A percentile compares a stretch with the other conserved stretches of the same genome.
Evolutionary conservation across 2,329 filamentous ascomycete species (phyloP).

Genomic region (Cyphellophora europaea): DNA sequence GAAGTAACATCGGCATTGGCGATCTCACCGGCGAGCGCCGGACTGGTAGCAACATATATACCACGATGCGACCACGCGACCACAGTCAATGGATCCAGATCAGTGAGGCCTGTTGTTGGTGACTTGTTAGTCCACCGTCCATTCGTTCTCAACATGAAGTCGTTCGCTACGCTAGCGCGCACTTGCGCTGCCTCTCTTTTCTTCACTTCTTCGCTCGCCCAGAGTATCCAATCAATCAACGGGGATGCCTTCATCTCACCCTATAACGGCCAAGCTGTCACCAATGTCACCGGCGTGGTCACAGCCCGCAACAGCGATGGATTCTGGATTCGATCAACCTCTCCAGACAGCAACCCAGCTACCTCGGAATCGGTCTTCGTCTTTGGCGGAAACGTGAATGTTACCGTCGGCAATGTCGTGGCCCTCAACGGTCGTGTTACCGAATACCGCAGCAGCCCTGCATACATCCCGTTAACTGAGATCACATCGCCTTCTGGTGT

Average conservation of each 20-base stretch:
- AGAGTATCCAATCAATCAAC: conserved; percentile 54
- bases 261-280: conserved; percentile 46
- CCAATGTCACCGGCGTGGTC: conserved; percentile 53
- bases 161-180: conserved; percentile 1
- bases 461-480: conserved; percentile 57
- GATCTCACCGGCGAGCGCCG: no score
- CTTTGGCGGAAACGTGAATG: conserved; percentile 34
- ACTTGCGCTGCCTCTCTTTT: conserved; percentile 6
- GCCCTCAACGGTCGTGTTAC: conserved; percentile 47
- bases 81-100: no score
- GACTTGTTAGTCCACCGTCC: not conserved
- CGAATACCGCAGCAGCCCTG: conserved; percentile 48
- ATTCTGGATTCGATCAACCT: conserved; percentile 55
- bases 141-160: conserved; percentile 5
- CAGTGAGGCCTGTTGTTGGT: no score
- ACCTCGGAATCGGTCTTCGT: conserved; percentile 61
- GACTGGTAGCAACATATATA: no score
- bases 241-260: conserved; percentile 56
- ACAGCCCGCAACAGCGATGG: conserved; percentile 54
- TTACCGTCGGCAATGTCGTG: conserved; percentile 54
- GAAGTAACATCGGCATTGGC: no score
- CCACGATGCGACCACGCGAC: no score
- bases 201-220: conserved; percentile 23
- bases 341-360: conserved; percentile 43
- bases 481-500: conserved; percentile 48